phyloP scores from a whole-genome alignment of 1,284 basidiomycete species.

The Trichosporon asahii region DNA sequence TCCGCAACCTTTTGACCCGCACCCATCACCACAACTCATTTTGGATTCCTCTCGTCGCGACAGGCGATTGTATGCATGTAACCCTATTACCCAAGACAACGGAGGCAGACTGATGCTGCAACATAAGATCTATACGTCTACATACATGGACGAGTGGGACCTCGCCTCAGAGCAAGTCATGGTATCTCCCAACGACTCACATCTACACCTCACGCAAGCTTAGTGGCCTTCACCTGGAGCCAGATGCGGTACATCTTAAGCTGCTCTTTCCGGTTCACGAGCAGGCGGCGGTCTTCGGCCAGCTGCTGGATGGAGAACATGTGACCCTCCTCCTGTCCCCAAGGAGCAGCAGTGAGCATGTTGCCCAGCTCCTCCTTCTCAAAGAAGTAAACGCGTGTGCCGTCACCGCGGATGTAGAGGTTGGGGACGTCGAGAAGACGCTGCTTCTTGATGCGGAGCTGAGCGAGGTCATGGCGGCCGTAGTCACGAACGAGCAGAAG shows the following conservation, averaged over 20 bases:
- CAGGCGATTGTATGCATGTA: background rate
- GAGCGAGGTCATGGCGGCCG: constrained; percentile 88
- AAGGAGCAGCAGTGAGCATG: constrained; percentile 65
- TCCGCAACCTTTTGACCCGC: background rate
- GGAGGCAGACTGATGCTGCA: background rate
- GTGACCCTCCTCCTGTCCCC: constrained; percentile 9
- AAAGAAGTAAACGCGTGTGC: constrained; percentile 95
- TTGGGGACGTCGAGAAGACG: constrained; percentile 89
- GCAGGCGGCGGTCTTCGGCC: constrained; percentile 79
- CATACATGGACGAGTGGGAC: background rate
- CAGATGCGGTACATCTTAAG: constrained; percentile 94
- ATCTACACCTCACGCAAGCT: constrained; percentile 38
- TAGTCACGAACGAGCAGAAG: constrained; percentile 87
- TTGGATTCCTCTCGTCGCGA: background rate
- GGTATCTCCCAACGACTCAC: too few species aligned
- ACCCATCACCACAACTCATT: too few species aligned
- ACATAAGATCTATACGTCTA: background rate
- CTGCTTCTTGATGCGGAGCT: constrained; percentile 84
- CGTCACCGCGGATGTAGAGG: constrained; percentile 92
- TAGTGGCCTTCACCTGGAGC: constrained; percentile 84
- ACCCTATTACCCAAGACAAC: constrained; percentile 3
- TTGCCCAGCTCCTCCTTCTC: constrained; percentile 73
- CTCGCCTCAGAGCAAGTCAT: too few species aligned
- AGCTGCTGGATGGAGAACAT: constrained; percentile 71
- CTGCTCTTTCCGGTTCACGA: constrained; percentile 87